Conservation (phyloP, 1,284 basidiomycete species). For the Thelephora terrestris region DNA sequence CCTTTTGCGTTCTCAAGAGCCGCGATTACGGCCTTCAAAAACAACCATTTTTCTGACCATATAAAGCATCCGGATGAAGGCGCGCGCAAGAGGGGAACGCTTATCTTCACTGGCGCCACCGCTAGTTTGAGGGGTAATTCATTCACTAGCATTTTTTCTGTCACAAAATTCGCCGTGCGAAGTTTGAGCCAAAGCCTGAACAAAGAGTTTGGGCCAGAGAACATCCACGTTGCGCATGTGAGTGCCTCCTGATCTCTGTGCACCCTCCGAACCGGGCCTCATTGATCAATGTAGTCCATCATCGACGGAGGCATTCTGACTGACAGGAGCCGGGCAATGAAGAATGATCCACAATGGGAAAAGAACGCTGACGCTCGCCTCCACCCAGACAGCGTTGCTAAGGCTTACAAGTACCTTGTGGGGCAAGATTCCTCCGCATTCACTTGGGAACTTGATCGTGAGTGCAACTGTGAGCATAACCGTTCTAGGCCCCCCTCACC, state of each 20-base stretch:
- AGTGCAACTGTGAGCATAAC: constrained; percentile 8
- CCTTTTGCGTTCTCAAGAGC: constrained; percentile 63
- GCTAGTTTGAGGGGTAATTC: constrained; percentile 55
- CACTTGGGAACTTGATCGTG: constrained; percentile 41
- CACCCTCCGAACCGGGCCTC: background rate
- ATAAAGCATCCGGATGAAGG: constrained; percentile 18
- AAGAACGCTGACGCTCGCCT: constrained; percentile 39
- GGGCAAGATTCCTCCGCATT: constrained; percentile 36
- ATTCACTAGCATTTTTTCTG: constrained; percentile 56
- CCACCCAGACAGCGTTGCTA: constrained; percentile 55
- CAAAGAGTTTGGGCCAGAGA: constrained; percentile 72
- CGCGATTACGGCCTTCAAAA: constrained; percentile 51
- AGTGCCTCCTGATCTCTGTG: constrained; percentile 17
- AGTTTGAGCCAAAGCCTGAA: constrained; percentile 66
- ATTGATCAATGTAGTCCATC: constrained; percentile 19
- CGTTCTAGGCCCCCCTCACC: too few species aligned
- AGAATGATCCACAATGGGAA: constrained; percentile 26
- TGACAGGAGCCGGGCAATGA: constrained; percentile 25
- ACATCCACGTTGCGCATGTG: constrained; percentile 69
- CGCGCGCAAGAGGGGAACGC: constrained; percentile 42
- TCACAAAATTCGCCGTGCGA: constrained; percentile 57
- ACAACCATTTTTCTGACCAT: constrained; percentile 32
- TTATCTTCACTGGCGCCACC: constrained; percentile 76
- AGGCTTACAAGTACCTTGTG: constrained; percentile 32
- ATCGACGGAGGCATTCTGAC: constrained; percentile 42